phyloP scores from a whole-genome alignment of 2,329 filamentous ascomycete genomes.

The Fusarium concolor region DNA sequence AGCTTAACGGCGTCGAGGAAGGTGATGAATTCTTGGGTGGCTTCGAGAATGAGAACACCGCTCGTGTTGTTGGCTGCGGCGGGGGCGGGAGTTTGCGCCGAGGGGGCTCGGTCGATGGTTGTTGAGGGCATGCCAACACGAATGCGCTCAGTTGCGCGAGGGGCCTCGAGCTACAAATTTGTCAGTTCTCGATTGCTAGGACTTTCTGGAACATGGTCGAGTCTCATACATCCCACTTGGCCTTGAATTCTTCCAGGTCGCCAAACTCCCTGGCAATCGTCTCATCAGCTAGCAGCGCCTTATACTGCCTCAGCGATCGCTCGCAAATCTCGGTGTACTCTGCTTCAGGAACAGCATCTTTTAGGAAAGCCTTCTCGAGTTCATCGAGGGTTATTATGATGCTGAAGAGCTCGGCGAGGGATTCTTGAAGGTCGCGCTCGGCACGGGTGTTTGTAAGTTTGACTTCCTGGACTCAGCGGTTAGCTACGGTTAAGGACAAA shows the following conservation, averaged over 20 bases:
- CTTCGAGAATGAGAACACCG: slow-evolving; percentile 81
- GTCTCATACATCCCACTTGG: slow-evolving; percentile 82
- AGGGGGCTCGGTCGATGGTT: slow-evolving; percentile 68
- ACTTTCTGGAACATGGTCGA: rapidly evolving
- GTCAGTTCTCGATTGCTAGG: not conserved
- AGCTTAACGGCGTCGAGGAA: slow-evolving; percentile 95
- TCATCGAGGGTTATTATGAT: slow-evolving; percentile 97
- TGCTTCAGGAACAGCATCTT: slow-evolving; percentile 89
- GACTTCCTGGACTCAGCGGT: slow-evolving; percentile 76
- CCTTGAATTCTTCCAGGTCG: slow-evolving; percentile 90
- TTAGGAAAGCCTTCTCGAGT: slow-evolving; percentile 94
- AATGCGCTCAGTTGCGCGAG: slow-evolving; percentile 91
- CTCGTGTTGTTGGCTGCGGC: slow-evolving; percentile 62
- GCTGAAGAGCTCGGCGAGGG: slow-evolving; percentile 95
- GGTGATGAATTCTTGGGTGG: slow-evolving; percentile 98
- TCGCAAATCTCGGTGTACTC: slow-evolving; percentile 98
- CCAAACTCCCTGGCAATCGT: slow-evolving; percentile 89
- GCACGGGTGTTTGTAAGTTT: slow-evolving; percentile 88
- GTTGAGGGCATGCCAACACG: slow-evolving; percentile 94
- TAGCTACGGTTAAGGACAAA: slow-evolving; percentile 11
- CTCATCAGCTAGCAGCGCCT: slow-evolving; percentile 90
- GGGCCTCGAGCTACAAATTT: slow-evolving; percentile 81
- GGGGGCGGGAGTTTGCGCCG: slow-evolving; percentile 57
- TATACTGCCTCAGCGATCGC: slow-evolving; percentile 94
- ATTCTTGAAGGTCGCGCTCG: slow-evolving; percentile 94